Conservation (phyloP, 371 early-diverging fungal species). For the Mucor circinelloides region DNA sequence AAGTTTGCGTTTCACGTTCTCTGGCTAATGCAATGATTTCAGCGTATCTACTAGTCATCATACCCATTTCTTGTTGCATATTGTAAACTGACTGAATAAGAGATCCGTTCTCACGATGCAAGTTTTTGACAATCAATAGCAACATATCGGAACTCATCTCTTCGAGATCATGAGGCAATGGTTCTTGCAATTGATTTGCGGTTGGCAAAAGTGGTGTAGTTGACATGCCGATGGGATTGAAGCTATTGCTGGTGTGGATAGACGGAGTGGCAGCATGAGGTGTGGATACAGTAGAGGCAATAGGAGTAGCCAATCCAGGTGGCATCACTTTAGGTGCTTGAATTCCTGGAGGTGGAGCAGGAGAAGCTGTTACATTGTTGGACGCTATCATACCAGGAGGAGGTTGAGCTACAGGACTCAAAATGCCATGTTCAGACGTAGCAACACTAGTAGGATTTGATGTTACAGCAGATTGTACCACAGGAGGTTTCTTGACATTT, state of each 20-base stretch:
- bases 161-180: conserved; percentile 22
- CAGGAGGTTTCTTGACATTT: neutral
- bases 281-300: too few relatives aligned
- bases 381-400: neutral
- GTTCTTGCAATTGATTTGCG: conserved; percentile 19
- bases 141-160: conserved; percentile 27
- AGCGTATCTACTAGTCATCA: conserved; percentile 48
- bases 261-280: neutral
- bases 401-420: neutral
- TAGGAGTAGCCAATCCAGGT: neutral
- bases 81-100: conserved; percentile 47
- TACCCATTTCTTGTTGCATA: conserved; percentile 57
- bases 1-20: conserved; percentile 54
- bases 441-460: neutral
- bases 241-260: neutral
- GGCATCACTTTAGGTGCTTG: conserved; percentile 4
- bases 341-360: neutral
- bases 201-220: neutral
- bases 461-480: neutral
- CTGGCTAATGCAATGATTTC: conserved; percentile 51
- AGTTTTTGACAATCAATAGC: conserved; percentile 40
- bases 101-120: conserved; percentile 53
- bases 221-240: neutral
- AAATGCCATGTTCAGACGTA: neutral
- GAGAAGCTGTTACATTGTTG: neutral